phyloP scores from a whole-genome alignment of 257 asterid genomes.

The Phtheirospermum japonicum region DNA sequence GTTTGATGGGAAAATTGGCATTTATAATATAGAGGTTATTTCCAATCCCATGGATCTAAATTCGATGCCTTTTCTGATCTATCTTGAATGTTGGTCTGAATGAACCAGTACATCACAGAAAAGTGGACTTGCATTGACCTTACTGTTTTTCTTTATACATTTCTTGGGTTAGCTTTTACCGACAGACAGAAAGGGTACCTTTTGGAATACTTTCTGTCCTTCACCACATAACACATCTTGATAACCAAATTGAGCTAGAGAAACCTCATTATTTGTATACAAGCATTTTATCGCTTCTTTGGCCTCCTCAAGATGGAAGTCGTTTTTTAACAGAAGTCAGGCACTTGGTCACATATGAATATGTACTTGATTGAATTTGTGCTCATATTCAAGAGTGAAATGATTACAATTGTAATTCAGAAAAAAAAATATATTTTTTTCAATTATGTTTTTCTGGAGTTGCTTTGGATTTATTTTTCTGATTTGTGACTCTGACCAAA shows the following conservation, averaged over 20 bases:
- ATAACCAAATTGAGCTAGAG: neutral
- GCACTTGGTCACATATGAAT: too few relatives aligned
- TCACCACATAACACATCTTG: neutral
- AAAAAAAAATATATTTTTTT: too few relatives aligned
- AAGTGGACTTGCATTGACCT: neutral
- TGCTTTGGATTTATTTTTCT: neutral
- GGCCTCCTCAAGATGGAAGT: too few relatives aligned
- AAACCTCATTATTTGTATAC: neutral
- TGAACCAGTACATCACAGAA: neutral
- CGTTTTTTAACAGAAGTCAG: too few relatives aligned
- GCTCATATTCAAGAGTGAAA: too few relatives aligned
- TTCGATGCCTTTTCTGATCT: neutral
- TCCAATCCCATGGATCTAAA: slow-evolving; percentile 12
- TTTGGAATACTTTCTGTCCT: neutral
- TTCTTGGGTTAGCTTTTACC: neutral
- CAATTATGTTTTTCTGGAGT: too few relatives aligned
- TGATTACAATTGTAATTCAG: too few relatives aligned
- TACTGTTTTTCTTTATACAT: neutral
- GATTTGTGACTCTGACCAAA: neutral
- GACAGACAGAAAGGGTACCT: neutral
- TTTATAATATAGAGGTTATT: slow-evolving; percentile 86
- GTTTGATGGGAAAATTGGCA: slow-evolving; percentile 92
- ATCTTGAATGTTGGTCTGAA: neutral
- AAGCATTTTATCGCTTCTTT: neutral
- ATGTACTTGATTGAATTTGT: too few relatives aligned